phyloP scores from a whole-genome alignment of 352 stramenopile genomes.

The Phytophthora agathidicida region DNA sequence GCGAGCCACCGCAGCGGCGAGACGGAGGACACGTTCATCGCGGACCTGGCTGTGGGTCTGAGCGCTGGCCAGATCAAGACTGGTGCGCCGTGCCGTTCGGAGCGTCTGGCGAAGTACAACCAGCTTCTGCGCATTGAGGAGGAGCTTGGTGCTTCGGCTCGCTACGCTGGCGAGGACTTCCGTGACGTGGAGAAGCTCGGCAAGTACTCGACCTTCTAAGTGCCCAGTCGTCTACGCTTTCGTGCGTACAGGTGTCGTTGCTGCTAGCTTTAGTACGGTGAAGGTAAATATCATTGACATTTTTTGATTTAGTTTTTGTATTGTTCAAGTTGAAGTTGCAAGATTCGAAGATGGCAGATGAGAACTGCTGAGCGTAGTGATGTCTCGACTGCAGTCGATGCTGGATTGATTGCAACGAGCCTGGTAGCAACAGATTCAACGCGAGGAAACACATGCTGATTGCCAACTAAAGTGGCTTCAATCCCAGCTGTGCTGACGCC shows the following conservation, averaged over 20 bases:
- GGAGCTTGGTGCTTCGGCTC: constrained; percentile 90
- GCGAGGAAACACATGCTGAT: constrained; percentile 5
- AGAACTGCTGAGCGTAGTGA: neutral
- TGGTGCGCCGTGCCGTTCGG: constrained; percentile 96
- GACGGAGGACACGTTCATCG: constrained; percentile 99
- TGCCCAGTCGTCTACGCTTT: too few relatives aligned
- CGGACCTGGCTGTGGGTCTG: constrained; percentile 98
- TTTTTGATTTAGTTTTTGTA: constrained; percentile 10
- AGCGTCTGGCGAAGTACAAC: constrained; percentile 99
- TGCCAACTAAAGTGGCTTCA: constrained; percentile 9
- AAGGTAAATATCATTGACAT: constrained; percentile 2
- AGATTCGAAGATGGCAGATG: constrained; percentile 1
- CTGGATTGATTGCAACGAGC: constrained; percentile 1
- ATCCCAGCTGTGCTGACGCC: neutral
- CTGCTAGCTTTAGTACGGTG: neutral
- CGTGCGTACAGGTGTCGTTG: neutral
- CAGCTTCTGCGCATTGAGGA: constrained; percentile 99
- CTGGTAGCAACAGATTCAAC: neutral
- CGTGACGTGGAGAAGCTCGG: constrained; percentile 87
- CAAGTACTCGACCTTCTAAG: constrained; percentile 71
- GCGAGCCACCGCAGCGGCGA: constrained; percentile 98
- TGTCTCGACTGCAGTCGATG: neutral
- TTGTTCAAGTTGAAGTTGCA: constrained; percentile 17
- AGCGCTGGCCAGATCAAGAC: constrained; percentile 99
- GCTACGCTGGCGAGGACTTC: constrained; percentile 84